Conservation (phyloP, 495 filamentous ascomycete species). For the Xylaria venustula region DNA sequence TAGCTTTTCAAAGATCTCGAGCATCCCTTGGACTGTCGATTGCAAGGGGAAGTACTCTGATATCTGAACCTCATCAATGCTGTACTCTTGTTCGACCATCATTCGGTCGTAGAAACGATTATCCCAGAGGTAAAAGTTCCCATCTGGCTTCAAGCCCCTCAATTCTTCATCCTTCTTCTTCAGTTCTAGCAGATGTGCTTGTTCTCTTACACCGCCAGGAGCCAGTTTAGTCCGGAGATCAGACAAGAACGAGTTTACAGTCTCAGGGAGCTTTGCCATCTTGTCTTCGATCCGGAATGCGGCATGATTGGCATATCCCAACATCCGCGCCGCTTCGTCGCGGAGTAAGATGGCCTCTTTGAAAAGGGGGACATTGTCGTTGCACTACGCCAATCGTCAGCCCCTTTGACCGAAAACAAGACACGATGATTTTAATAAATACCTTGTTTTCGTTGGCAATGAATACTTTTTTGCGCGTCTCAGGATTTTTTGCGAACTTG, state of each 20-base stretch:
- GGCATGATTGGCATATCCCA: conserved; percentile 92
- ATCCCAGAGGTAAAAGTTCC: conserved; percentile 91
- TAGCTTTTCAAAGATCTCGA: conserved; percentile 88
- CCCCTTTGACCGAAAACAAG: too few species aligned
- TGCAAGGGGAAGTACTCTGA: conserved; percentile 92
- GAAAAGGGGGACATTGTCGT: conserved; percentile 83
- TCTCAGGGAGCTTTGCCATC: conserved; percentile 93
- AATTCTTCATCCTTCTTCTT: conserved; percentile 74
- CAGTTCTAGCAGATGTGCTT: conserved; percentile 65
- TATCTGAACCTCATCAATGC: conserved; percentile 83
- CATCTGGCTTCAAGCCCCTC: conserved; percentile 59
- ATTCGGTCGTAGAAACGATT: conserved; percentile 77
- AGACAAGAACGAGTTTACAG: conserved; percentile 78
- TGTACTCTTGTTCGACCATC: conserved; percentile 89
- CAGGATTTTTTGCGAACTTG: conserved; percentile 56
- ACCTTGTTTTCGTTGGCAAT: conserved; percentile 61
- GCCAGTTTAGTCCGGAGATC: conserved; percentile 75
- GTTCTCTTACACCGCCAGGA: conserved; percentile 76
- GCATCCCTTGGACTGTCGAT: conserved; percentile 84
- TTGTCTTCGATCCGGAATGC: conserved; percentile 90
- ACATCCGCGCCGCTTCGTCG: conserved; percentile 86
- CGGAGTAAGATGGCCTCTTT: conserved; percentile 81
- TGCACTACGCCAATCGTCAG: conserved; percentile 48
- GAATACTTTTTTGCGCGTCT: conserved; percentile 54
- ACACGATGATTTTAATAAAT: too few species aligned